Percentiles rank a stretch among this genome's conserved stretches.
phyloP scores from a whole-genome alignment of 768 basidiomycete species.

The Termitomyces bulborhizus region DNA sequence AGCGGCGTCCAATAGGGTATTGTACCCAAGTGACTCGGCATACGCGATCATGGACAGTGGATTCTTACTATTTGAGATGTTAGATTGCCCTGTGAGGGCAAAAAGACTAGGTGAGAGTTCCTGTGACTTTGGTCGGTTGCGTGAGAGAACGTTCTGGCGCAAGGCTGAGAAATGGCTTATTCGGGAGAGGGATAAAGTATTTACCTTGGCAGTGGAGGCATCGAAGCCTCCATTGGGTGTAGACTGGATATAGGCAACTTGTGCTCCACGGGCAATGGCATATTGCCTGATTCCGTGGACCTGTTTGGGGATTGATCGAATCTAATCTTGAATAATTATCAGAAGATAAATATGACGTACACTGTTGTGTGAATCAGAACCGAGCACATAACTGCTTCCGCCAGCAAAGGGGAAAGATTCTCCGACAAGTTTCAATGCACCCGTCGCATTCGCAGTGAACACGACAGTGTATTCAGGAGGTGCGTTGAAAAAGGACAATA shows the following conservation, averaged over 20 bases:
- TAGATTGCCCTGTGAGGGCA: conserved; percentile 75
- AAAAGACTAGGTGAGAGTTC: conserved; percentile 54
- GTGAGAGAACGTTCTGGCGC: conserved; percentile 48
- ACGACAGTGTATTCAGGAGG: conserved; percentile 73
- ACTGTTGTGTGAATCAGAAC: conserved; percentile 78
- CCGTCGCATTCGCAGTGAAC: conserved; percentile 77
- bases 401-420: conserved; percentile 69
- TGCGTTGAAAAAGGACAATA: conserved; percentile 74
- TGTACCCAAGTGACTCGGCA: conserved; percentile 65
- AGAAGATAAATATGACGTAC: conserved; percentile 27
- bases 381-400: conserved; percentile 58
- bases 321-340: not conserved
- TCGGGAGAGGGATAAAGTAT: not conserved
- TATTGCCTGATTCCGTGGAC: conserved; percentile 73
- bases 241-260: conserved; percentile 59
- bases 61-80: conserved; percentile 72
- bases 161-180: conserved; percentile 18
- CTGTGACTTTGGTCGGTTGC: conserved; percentile 38
- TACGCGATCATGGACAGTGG: conserved; percentile 57
- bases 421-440: conserved; percentile 75
- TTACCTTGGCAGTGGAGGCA: conserved; percentile 51
- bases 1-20: conserved; percentile 76
- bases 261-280: conserved; percentile 48
- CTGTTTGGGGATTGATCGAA: conserved; percentile 14
- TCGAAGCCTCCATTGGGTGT: conserved; percentile 63